Base-by-base conservation (phyloP, 2,329 filamentous ascomycete species). In the Metarhizium humberi region DNA sequence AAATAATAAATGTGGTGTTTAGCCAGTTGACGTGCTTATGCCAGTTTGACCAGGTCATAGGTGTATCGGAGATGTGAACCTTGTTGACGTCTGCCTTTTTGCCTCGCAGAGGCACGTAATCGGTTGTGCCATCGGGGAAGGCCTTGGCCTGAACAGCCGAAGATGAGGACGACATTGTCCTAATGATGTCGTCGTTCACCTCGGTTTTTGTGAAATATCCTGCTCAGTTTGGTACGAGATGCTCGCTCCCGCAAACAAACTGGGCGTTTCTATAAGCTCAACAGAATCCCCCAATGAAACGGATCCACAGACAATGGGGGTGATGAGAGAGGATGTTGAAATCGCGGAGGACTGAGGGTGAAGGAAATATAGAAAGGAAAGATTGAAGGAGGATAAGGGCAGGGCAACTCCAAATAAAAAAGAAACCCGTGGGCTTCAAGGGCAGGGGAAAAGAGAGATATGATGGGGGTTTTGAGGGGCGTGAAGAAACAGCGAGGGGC, bases 1-100 rank as follows among this genome's bases (percentile, higher is more conserved):
- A 78, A 61, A 95, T 72, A 69, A 95, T 92, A 69, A 96, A 81
- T 59, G 78, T 80, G 59, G 89, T 85, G 72, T 95, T 96, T 62
- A 96, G 80, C 90, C 91, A 96, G 80, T 95, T 91, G 77, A 96
- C 81, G 69, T 96, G 91, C 75, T 92, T 87, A 75, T 91, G 85
- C 88, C 89, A 94, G 77, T 95, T 96, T 66, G 78, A 76, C 72
- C 78, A 80, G 57, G 89, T 95, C 64, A 95, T 86, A 56, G 88
- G 87, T 60, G 82, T 82, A 61, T 95, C 90, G 61, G 89, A 84
- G 73, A 95, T 94, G 73, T 95, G 90, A 66, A 86, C 81, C 76
- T 95, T 95, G 77, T 86, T 76, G 56, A 69, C 47, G 57, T 84
- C 80, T 61, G 73, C 72, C 67, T 73, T 76, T 34, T 58, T 58